Base-by-base conservation (phyloP, 345 rosid genomes). In the Litchi chinensis region DNA sequence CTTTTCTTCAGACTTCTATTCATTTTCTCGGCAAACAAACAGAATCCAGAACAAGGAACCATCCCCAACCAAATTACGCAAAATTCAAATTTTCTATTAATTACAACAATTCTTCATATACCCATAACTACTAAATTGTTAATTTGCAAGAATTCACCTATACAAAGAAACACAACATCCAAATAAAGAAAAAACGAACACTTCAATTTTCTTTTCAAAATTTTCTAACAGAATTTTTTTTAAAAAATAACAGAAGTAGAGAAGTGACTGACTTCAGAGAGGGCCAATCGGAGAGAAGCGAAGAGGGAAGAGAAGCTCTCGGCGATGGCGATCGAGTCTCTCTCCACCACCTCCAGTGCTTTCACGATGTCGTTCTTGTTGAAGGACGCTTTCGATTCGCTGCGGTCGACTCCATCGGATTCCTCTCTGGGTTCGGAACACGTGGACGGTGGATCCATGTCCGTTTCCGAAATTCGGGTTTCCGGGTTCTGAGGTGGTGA, bases 291-390 rank as follows among this genome's bases (percentile, higher is more conserved):
- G 41, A 96, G 97, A 6, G 98, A 93, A 67, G 87, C 85, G 74
- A 93, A 96, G 59, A 94, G 95, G 76, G 94, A 86, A 50, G 94
- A 84, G 87, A 93, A 94, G 85, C 99, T 93, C 76, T 91, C 89
- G 28, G 99, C 92, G 57, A 96, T 88, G 59, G 97, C 97, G 7
- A 82, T 59, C 28, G 98, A 91, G 78, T 94, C 98, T 76, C 91
- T 91, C 91, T 94, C 97, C 22, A 93, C 92, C 39, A 90, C 88
- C 72, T 93, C 94, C 66, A 96, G 81, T 1, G 93, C 94, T 80
- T 77, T 89, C 65, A 89, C 73, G 78, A 96, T 90, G 74, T 89
- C 91, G 65, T 83, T 80, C 66, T 79, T 91, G 5, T 88, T 84
- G 76, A 78, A 50, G 67, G 86, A 37, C 37, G 84, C 76, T 60